Evolutionary conservation across 306 rosid genomes (phyloP).

Genomic region (Gynostemma pentaphyllum): DNA sequence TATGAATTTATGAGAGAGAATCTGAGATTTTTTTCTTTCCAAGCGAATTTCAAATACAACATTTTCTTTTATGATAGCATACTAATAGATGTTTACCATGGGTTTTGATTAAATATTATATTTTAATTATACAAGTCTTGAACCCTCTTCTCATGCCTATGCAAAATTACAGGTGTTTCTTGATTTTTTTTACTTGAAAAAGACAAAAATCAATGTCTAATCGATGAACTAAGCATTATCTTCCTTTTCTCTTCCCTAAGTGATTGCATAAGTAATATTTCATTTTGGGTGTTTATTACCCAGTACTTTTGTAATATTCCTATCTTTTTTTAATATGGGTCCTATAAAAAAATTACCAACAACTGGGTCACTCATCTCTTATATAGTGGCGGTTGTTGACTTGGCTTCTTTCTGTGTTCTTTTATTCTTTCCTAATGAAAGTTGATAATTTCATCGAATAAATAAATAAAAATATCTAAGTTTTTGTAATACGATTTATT

Average conservation of each 20-base stretch:
- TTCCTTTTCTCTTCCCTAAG: not conserved
- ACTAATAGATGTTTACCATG: not conserved
- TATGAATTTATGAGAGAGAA: no score
- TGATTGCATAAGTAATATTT: not conserved
- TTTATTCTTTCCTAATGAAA: no score
- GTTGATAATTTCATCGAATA: no score
- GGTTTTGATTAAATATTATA: not conserved
- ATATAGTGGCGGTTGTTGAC: no score
- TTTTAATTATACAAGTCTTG: not conserved
- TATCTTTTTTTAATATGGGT: no score
- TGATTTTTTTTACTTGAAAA: not conserved
- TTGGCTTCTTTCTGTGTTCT: no score
- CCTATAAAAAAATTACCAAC: no score
- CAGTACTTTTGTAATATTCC: no score
- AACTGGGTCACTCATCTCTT: no score
- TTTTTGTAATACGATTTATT: not conserved
- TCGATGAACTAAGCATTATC: not conserved
- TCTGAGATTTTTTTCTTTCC: slow-evolving; percentile 2
- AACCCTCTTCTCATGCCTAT: not conserved
- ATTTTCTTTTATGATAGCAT: not conserved
- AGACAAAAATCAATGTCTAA: not conserved
- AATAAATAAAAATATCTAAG: no score
- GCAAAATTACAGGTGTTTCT: not conserved
- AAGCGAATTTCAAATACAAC: not conserved
- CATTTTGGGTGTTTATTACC: no score